Evolutionary conservation across 108 stramenopile species (phyloP).

Genomic region (Pelagomonas calceolata): DNA sequence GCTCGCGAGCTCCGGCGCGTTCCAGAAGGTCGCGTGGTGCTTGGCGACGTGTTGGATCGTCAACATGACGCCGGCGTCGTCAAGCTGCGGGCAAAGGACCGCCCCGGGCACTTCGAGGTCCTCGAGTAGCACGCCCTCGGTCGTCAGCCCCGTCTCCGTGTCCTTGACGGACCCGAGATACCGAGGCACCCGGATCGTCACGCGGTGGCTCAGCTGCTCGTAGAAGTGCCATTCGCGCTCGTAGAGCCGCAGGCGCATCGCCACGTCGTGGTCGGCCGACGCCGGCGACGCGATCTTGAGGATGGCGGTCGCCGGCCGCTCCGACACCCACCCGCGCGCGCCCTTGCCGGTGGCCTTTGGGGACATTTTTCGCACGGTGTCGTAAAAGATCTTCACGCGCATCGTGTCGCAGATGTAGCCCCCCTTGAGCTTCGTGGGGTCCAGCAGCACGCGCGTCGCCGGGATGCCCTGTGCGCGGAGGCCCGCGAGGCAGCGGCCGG

Average conservation of each 20-base stretch:
- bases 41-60: background rate
- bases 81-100: background rate
- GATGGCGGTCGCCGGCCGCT: background rate
- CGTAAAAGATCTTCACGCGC: background rate
- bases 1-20: background rate
- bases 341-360: too few species aligned
- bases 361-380: too few species aligned
- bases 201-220: background rate
- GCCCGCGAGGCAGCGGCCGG: background rate
- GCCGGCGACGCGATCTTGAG: background rate
- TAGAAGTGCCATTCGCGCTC: conserved; percentile 2
- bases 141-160: background rate
- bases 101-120: background rate
- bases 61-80: background rate
- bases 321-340: too few species aligned
- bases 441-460: background rate
- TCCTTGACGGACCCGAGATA: background rate
- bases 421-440: background rate
- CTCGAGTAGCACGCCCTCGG: background rate
- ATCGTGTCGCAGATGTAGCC: conserved; percentile 2
- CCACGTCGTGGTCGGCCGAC: background rate
- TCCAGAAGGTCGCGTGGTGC: background rate
- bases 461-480: background rate
- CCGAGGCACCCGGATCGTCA: background rate
- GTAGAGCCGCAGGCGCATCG: background rate